Base-by-base conservation (phyloP, 768 basidiomycete genomes). In the Kwoniella shandongensis region DNA sequence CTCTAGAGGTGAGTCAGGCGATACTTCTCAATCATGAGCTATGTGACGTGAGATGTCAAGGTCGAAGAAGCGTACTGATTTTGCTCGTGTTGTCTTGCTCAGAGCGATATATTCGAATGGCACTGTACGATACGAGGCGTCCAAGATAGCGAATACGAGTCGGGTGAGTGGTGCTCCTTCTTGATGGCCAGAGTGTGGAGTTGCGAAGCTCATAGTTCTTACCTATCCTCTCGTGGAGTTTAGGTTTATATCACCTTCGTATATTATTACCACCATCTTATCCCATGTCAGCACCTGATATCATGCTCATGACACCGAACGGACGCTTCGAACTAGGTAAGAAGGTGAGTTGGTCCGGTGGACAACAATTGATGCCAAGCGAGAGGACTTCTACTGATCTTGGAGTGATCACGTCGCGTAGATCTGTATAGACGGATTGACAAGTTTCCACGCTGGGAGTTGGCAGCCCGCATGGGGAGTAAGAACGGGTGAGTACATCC, bases 401-500 rank as follows among this genome's bases (percentile, higher is more conserved):
- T n/a, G n/a, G n/a, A n/a, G n/a, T n/a, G n/a, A n/a, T n/a, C 45
- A 39, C 51, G 25, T 23, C n/a, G n/a, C n/a, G n/a, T n/a, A 72
- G 74, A 76, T 78, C 32, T 76, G 74, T 54, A 73, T 68, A 39
- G 77, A 78, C 45, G 77, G 77, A 3, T 52, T 78, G 29, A 74
- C 67, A 27, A 49, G 54, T 30, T 76, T 94, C 80, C 92, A 97
- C 65, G 90, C 92, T 77, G 94, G 97, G 66, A 81, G 89, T 29
- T 98, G 94, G 94, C 92, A 97, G 76, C 94, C 94, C 35, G 91
- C 91, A 23, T 98, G 94, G 94, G 94, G 94, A 53, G 89, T 98
- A 18, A 84, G 94, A 61, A 98, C 93, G 54, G 92, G 73, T 73
- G 20, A 47, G 68, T 59, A 52, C 2, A 25, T n/a, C n/a, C n/a